Evolutionary conservation across 257 asterid species (phyloP), one percentile per base, ranked within the genome.

Genomic region (Linaria vulgaris): DNA sequence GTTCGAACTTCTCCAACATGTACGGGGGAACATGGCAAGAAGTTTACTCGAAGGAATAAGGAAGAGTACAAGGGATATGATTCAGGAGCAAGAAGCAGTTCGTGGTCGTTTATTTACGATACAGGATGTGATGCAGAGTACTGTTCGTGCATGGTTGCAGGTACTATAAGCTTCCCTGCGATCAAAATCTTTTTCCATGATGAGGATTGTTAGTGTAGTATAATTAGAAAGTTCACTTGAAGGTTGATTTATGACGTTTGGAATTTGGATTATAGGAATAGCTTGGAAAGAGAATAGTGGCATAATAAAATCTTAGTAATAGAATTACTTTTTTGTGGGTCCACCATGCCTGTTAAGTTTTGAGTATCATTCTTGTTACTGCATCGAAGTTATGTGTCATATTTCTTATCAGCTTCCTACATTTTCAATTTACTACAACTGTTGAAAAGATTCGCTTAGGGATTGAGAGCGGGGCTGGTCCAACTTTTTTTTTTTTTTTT

Each of bases 51-150:
- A 70, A 43, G 66, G 74, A 45, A 70, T 76, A 47, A 66, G 43
- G 66, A 76, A 68, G 68, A 76, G 82, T 71, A 80, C 85, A 6
- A 64, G 82, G 67, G 30, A 69, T 58, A 76, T 80, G 85, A 74
- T 80, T 22, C 64, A 80, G 24, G 85, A 80, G 76, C 85, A 80
- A 76, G 85, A 80, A 71, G 85, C 80, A 20, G 80, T 73, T 25
- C 85, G 82, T 16, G 85, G 59, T 5, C 80, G 79, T 23, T 73
- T 80, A 64, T 74, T 80, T 21, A 74, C 80, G 19, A 70, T 80
- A 66, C 85, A 80, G 69, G 80, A 80, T 19, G 82, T 51, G 30
- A 80, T 76, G 80, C 85, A 80, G 72, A 76, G 74, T 37, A 73
- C 74, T n/a, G 78, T 76, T n/a, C 85, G 80, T 15, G 78, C 82